phyloP scores from a whole-genome alignment of 306 rosid species.

The Quercus dentata region DNA sequence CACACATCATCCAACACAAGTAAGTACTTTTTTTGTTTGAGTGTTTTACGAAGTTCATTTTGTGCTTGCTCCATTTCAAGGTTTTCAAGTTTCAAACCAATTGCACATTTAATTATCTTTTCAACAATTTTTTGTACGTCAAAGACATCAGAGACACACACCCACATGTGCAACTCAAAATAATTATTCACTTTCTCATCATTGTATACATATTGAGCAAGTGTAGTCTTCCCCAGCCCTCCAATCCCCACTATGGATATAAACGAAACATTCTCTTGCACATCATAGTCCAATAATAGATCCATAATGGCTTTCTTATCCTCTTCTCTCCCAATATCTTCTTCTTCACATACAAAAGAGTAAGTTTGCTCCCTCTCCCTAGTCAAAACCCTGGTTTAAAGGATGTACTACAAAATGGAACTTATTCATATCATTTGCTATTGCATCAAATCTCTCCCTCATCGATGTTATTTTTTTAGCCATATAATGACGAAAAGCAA shows the following conservation, averaged over 20 bases:
- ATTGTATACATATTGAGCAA: not conserved
- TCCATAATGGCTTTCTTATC: not conserved
- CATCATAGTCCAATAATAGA: not conserved
- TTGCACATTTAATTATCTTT: not conserved
- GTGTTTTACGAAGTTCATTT: no score
- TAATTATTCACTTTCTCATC: no score
- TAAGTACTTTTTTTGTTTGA: not conserved
- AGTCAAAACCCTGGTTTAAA: no score
- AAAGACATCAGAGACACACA: not conserved
- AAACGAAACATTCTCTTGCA: not conserved
- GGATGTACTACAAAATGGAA: no score
- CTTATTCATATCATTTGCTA: no score
- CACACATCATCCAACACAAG: not conserved
- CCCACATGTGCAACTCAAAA: no score
- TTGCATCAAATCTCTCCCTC: no score
- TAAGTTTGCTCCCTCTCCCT: not conserved
- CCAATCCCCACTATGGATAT: not conserved
- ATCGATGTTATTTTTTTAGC: no score
- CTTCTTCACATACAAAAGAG: not conserved
- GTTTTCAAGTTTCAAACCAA: fast-evolving
- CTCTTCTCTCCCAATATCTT: not conserved
- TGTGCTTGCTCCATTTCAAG: no score
- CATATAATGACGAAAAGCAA: no score
- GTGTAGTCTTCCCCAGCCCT: not conserved
- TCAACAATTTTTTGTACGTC: not conserved